A percentile compares a stretch with the other conserved stretches of the same genome.
These are phyloP conservation scores for Pyrenochaeta sp. DNA, from an alignment of 2,329 filamentous ascomycete species.

Conservation along the genomic window DNA sequence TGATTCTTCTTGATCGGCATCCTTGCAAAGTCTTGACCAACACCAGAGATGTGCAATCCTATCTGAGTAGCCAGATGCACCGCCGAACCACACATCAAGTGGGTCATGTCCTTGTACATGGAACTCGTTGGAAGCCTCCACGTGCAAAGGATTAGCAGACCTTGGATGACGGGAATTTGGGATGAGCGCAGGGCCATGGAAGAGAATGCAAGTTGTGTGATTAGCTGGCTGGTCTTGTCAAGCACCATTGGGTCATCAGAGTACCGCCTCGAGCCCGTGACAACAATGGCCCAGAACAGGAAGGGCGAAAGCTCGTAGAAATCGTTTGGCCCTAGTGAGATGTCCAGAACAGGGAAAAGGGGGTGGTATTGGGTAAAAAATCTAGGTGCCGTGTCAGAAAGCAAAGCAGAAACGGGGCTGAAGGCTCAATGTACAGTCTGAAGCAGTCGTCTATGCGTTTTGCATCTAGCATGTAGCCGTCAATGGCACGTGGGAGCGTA, in stretches of 20 bases:
- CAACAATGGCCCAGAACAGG: conserved; percentile 53
- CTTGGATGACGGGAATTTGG: conserved; percentile 51
- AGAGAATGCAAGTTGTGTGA: conserved; percentile 49
- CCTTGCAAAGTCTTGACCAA: conserved; percentile 52
- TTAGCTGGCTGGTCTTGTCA: conserved; percentile 41
- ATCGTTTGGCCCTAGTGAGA: conserved; percentile 39
- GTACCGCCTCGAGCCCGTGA: conserved; percentile 51
- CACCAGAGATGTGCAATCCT: conserved; percentile 50
- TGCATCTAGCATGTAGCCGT: conserved; percentile 43
- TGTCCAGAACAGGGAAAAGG: conserved; percentile 45
- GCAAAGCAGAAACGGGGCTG: neutral
- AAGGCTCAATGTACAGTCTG: conserved; percentile 32
- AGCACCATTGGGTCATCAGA: conserved; percentile 47
- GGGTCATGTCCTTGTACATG: conserved; percentile 53
- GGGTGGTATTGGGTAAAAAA: conserved; percentile 47
- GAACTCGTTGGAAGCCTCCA: conserved; percentile 54
- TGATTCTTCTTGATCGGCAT: conserved; percentile 47
- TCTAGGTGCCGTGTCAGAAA: conserved; percentile 29
- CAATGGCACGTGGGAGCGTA: conserved; percentile 40
- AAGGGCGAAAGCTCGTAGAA: conserved; percentile 46
- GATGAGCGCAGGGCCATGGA: conserved; percentile 49
- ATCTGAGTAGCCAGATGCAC: conserved; percentile 53
- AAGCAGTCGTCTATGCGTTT: conserved; percentile 48
- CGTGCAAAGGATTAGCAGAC: conserved; percentile 50
- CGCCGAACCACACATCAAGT: conserved; percentile 51